Conservation (phyloP, 805 yeast genomes). For the Ogataea ganodermae region DNA sequence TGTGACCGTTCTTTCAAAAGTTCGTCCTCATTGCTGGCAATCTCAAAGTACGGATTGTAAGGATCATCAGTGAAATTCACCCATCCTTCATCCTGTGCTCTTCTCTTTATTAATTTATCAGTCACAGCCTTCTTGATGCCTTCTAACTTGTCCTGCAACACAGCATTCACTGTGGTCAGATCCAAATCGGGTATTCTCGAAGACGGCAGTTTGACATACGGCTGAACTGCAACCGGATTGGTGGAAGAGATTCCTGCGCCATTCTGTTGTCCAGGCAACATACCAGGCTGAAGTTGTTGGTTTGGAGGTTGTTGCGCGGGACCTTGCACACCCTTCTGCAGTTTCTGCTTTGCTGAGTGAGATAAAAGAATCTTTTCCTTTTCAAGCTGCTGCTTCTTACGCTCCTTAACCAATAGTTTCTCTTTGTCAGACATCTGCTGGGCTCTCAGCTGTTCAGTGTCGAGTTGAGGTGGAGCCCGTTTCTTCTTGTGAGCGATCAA, state of each 20-base stretch:
- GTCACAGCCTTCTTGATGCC: slow-evolving; percentile 82
- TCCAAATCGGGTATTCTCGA: slow-evolving; percentile 94
- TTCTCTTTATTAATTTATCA: slow-evolving; percentile 75
- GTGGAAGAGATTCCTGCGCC: slow-evolving; percentile 11
- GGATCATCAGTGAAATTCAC: slow-evolving; percentile 87
- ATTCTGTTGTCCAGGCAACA: slow-evolving; percentile 4
- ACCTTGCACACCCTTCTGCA: slow-evolving; percentile 21
- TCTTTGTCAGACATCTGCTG: slow-evolving; percentile 21
- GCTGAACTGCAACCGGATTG: slow-evolving; percentile 53
- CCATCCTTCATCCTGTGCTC: slow-evolving; percentile 70
- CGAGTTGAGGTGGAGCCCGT: slow-evolving; percentile 36
- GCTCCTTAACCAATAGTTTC: slow-evolving; percentile 22
- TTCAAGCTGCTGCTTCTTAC: slow-evolving; percentile 22
- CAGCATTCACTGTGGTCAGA: slow-evolving; percentile 75
- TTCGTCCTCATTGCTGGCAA: slow-evolving; percentile 52
- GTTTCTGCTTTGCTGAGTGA: slow-evolving; percentile 24
- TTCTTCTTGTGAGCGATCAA: slow-evolving; percentile 76
- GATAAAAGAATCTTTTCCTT: slow-evolving; percentile 26
- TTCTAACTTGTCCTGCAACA: slow-evolving; percentile 71
- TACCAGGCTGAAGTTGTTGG: slow-evolving; percentile 21
- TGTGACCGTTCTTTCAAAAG: slow-evolving; percentile 55
- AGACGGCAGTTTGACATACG: slow-evolving; percentile 84
- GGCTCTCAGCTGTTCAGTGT: slow-evolving; percentile 19
- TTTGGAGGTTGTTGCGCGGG: slow-evolving; percentile 27
- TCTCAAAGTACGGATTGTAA: slow-evolving; percentile 75